phyloP scores from a whole-genome alignment of 2,329 filamentous ascomycete genomes.

The Colletotrichum gigasporum region DNA sequence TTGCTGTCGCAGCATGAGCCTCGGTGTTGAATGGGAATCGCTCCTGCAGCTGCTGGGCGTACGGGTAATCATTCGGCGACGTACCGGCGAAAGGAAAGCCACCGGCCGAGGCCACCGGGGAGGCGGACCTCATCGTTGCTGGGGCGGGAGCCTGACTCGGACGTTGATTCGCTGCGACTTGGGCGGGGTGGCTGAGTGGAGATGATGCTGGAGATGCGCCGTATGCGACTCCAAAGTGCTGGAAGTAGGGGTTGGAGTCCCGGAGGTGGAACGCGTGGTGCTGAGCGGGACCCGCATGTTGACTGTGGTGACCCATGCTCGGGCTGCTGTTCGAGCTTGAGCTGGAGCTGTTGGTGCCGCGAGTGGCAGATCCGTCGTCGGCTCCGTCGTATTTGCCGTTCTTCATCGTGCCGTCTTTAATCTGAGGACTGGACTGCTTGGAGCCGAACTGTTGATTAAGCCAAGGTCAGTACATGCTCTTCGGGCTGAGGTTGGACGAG shows the following conservation, averaged over 20 bases:
- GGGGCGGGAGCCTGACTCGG: conserved; percentile 42
- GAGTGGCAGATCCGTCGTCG: conserved; percentile 45
- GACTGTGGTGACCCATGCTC: conserved; percentile 42
- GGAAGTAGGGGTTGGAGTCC: conserved; percentile 28
- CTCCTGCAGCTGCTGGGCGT: conserved; percentile 52
- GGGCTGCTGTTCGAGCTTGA: conserved; percentile 51
- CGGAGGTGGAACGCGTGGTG: conserved; percentile 51
- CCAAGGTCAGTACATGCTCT: conserved; percentile 49
- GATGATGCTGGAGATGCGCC: conserved; percentile 46
- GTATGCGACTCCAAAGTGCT: conserved; percentile 38
- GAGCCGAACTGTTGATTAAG: conserved; percentile 65
- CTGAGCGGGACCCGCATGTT: conserved; percentile 47
- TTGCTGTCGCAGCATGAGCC: conserved; percentile 60
- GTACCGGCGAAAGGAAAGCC: conserved; percentile 59
- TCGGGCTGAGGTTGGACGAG: conserved; percentile 33
- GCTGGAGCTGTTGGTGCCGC: conserved; percentile 45
- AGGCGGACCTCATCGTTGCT: conserved; percentile 48
- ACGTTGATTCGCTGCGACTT: conserved; percentile 40
- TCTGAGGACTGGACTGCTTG: conserved; percentile 62
- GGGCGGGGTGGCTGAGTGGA: conserved; percentile 38
- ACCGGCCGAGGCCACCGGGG: conserved; percentile 55
- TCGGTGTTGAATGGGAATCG: conserved; percentile 60
- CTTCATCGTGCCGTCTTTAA: conserved; percentile 58
- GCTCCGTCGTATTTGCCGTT: conserved; percentile 54
- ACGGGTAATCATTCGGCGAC: conserved; percentile 51